These are phyloP conservation scores for Pythium volutum DNA, from an alignment of 352 stramenopile genomes.

Conservation along the genomic window DNA sequence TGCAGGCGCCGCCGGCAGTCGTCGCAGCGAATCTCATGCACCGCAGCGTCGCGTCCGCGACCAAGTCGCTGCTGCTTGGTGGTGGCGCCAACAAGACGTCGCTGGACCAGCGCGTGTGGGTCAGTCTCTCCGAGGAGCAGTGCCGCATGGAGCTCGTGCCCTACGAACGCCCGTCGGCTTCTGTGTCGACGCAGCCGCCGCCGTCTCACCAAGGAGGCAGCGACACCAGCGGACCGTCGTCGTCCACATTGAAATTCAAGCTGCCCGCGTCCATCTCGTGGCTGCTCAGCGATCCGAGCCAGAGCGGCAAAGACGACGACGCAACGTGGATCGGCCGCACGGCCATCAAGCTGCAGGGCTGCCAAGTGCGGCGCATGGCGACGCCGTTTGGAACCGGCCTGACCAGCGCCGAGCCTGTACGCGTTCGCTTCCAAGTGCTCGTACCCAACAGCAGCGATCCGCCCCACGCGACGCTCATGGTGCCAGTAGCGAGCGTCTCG, in stretches of 20 bases:
- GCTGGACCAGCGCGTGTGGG: constrained; percentile 41
- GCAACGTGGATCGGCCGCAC: constrained; percentile 6
- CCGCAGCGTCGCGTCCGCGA: constrained; percentile 8
- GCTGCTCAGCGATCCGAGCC: constrained; percentile 48
- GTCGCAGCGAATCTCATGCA: constrained; percentile 15
- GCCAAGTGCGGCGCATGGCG: constrained; percentile 39
- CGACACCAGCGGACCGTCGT: background rate
- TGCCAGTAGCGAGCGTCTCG: background rate
- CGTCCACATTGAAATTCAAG: constrained; percentile 33
- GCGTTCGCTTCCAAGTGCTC: constrained; percentile 22
- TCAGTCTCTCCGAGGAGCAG: constrained; percentile 54
- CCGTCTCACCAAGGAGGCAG: background rate
- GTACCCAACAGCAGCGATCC: constrained; percentile 13
- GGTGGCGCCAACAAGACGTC: background rate
- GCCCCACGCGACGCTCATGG: background rate
- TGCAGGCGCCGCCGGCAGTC: constrained; percentile 34
- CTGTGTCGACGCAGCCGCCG: background rate
- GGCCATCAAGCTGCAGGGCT: constrained; percentile 46
- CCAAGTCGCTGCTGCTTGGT: constrained; percentile 18
- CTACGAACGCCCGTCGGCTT: background rate
- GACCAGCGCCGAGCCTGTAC: background rate
- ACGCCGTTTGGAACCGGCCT: background rate
- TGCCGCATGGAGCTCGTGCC: constrained; percentile 55
- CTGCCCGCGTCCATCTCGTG: constrained; percentile 52
- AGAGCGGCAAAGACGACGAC: constrained; percentile 14